Base-by-base conservation (phyloP, 2,329 filamentous ascomycete species). In the Decorospora gaudefroyi region DNA sequence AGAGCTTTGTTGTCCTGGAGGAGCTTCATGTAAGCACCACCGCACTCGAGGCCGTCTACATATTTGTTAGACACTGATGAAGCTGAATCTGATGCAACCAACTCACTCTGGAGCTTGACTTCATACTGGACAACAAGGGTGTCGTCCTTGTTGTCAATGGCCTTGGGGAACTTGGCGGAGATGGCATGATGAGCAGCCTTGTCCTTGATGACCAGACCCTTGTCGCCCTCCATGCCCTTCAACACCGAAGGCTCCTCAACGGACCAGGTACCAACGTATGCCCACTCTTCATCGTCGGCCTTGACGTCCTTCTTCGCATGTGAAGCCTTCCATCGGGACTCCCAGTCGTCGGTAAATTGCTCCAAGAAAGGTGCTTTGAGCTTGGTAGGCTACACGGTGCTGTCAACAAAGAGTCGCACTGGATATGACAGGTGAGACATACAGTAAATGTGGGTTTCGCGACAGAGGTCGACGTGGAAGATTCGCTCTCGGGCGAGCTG, bases 1-100 rank as follows among this genome's bases (percentile, higher is more conserved):
- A 99, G 90, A 73, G 89, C 87, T 80, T 92, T 91, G 82, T 93
- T 97, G 72, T 99, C 91, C 65, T 95, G 88, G 61, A 99, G 88
- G 61, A 99, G 88, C 86, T 99, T 99, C 81, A 99, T 81, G 81
- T 99, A 99, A 62, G 93, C 93, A 75, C 93, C 93, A 80, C 93
- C 93, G 72, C 93, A 99, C 74, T 96, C 91, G 53, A 99, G 85
- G 62, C 90, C 91, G 72, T 93, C 90, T 95, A 52, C 7, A 11
- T 16, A 47, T 4, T 65, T 61, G 73, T 74, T 58, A 65, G 64
- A 46, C 45, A 25, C 6, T 13, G 17, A 5, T 13, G n/a, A 3
- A 18, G 9, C 6, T 12, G 9, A 7, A n/a, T 9, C 5, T 8
- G 2, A 6, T n/a, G 10, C 11, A 2, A 10, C 28, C 52, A 36